These are phyloP conservation scores for Ceratobasidium sp. DNA, from an alignment of 1,284 basidiomycete species.

Conservation along the genomic window DNA sequence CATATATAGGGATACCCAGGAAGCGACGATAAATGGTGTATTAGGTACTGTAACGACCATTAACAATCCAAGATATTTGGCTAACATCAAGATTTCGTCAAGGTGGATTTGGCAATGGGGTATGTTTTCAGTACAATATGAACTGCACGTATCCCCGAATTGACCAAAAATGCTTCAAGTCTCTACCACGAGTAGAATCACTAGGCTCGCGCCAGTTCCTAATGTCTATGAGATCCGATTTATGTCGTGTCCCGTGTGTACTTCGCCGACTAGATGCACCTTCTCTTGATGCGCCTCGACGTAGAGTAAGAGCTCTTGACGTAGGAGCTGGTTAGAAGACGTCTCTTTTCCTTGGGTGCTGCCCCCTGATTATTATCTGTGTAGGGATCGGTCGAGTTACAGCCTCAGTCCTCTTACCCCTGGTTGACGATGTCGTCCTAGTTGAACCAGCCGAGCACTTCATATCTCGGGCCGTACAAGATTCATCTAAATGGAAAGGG, in stretches of 20 bases:
- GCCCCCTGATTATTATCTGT: neutral
- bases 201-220: slow-evolving; percentile 87
- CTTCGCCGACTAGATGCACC: slow-evolving; percentile 55
- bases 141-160: slow-evolving; percentile 13
- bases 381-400: slow-evolving; percentile 86
- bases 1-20: slow-evolving; percentile 56
- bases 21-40: slow-evolving; percentile 77
- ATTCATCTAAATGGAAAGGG: slow-evolving; percentile 66
- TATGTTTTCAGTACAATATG: slow-evolving; percentile 50
- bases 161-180: slow-evolving; percentile 55
- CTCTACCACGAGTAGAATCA: slow-evolving; percentile 86
- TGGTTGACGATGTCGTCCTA: slow-evolving; percentile 84
- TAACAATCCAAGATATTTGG: too few species aligned
- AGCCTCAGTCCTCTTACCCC: slow-evolving; percentile 79
- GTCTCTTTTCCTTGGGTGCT: neutral
- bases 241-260: slow-evolving; percentile 77
- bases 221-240: slow-evolving; percentile 76
- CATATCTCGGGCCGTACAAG: slow-evolving; percentile 68
- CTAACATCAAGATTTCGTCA: too few species aligned
- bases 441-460: slow-evolving; percentile 86
- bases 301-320: slow-evolving; percentile 77
- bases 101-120: slow-evolving; percentile 79
- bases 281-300: slow-evolving; percentile 44
- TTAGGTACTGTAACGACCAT: slow-evolving; percentile 58
- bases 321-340: slow-evolving; percentile 59